These are phyloP conservation scores for Skeletonema tropicum DNA, from an alignment of 108 stramenopile species.

Conservation along the genomic window DNA sequence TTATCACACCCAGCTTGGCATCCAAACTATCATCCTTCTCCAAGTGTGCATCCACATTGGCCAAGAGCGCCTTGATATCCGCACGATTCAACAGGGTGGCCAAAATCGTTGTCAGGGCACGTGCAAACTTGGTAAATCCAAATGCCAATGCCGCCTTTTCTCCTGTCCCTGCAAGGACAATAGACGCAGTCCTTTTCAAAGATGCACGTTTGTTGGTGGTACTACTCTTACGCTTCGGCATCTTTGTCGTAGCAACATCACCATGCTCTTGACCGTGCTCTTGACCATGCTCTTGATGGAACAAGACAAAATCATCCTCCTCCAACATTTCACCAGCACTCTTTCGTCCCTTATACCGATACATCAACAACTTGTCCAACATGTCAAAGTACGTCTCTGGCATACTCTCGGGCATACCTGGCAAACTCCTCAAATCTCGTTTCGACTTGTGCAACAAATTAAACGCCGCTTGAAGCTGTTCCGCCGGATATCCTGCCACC, in stretches of 20 bases:
- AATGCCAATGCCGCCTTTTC: slow-evolving; percentile 45
- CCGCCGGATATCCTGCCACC: slow-evolving; percentile 72
- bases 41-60: slow-evolving; percentile 17
- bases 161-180: slow-evolving; percentile 40
- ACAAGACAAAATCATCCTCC: slow-evolving; percentile 58
- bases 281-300: slow-evolving; percentile 57
- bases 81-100: slow-evolving; percentile 52
- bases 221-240: background rate
- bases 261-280: too few species aligned
- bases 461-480: slow-evolving; percentile 64
- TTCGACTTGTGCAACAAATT: slow-evolving; percentile 52
- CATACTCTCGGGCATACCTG: slow-evolving; percentile 68
- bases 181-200: background rate
- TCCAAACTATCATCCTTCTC: background rate
- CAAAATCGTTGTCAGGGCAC: slow-evolving; percentile 60
- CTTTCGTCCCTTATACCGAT: slow-evolving; percentile 60
- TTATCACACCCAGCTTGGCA: background rate
- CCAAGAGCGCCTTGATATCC: slow-evolving; percentile 39
- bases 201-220: background rate
- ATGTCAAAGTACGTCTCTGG: slow-evolving; percentile 66
- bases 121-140: slow-evolving; percentile 65
- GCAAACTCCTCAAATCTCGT: slow-evolving; percentile 35
- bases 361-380: slow-evolving; percentile 55
- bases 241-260: background rate
- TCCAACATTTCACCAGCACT: slow-evolving; percentile 52